Evolutionary conservation across 345 rosid species (phyloP).

Genomic region (Euphorbia tirucalli): DNA sequence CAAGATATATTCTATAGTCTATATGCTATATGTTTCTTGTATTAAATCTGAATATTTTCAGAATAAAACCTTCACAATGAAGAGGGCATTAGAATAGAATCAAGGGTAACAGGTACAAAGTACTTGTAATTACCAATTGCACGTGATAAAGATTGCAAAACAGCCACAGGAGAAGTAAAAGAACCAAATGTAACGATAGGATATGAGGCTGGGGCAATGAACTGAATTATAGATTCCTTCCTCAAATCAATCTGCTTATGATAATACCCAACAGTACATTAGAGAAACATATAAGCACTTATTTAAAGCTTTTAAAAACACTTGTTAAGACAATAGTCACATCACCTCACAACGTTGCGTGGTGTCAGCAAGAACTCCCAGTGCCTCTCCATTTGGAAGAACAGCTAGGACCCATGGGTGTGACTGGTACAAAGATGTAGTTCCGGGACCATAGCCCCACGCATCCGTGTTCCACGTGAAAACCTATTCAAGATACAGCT

Average conservation of each 20-base stretch:
- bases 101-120: conserved; percentile 9
- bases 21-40: not conserved
- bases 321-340: not conserved
- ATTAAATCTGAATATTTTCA: not conserved
- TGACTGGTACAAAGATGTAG: conserved; percentile 90
- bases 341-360: conserved; percentile 79
- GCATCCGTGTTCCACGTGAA: conserved; percentile 90
- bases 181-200: conserved; percentile 90
- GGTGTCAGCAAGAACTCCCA: conserved; percentile 93
- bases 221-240: conserved; percentile 46
- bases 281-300: conserved; percentile 2
- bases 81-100: not conserved
- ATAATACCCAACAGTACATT: conserved; percentile 11
- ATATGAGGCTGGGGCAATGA: conserved; percentile 55
- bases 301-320: not conserved
- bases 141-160: conserved; percentile 65
- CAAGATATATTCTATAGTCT: not conserved
- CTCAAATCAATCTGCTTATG: conserved; percentile 78
- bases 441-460: conserved; percentile 81
- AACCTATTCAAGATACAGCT: conserved; percentile 42
- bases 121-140: conserved; percentile 62
- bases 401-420: conserved; percentile 94
- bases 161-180: conserved; percentile 64
- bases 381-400: conserved; percentile 80
- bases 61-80: too few species aligned